Evolutionary conservation across 1,284 basidiomycete genomes (phyloP).

Genomic region (Pseudomicrostroma phylloplanum): DNA sequence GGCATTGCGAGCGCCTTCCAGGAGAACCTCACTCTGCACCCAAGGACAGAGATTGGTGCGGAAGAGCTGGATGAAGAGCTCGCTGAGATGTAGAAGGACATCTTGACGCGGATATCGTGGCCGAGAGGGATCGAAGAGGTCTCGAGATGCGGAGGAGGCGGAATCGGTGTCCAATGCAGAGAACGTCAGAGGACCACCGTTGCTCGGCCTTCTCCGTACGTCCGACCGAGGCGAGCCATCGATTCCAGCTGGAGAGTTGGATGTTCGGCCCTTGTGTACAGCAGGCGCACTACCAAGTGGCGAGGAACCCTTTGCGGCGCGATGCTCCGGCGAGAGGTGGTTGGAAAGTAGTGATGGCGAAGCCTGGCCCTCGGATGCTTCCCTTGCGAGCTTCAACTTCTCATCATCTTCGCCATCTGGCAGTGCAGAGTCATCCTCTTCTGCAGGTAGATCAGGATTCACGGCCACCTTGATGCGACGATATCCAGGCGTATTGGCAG

Average conservation of each 20-base stretch:
- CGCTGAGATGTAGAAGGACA: constrained; percentile 30
- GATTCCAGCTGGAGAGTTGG: too few species aligned
- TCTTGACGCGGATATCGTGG: constrained; percentile 32
- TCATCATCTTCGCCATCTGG: too few species aligned
- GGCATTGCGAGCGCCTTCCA: constrained; percentile 22
- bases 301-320: too few species aligned
- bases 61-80: constrained; percentile 30
- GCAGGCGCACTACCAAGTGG: too few species aligned
- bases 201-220: background rate
- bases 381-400: too few species aligned
- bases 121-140: constrained; percentile 37
- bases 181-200: background rate
- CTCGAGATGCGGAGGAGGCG: constrained; percentile 27
- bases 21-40: constrained; percentile 32
- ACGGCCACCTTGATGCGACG: constrained; percentile 42
- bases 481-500: constrained; percentile 42
- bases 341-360: too few species aligned
- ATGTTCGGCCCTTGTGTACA: too few species aligned
- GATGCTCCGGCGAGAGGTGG: too few species aligned
- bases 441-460: constrained; percentile 7
- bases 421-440: background rate
- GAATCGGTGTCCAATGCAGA: constrained; percentile 3
- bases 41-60: constrained; percentile 36
- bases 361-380: too few species aligned
- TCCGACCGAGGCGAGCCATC: too few species aligned